Evolutionary conservation across 768 basidiomycete genomes (phyloP).

Genomic region (Obba rivulosa): DNA sequence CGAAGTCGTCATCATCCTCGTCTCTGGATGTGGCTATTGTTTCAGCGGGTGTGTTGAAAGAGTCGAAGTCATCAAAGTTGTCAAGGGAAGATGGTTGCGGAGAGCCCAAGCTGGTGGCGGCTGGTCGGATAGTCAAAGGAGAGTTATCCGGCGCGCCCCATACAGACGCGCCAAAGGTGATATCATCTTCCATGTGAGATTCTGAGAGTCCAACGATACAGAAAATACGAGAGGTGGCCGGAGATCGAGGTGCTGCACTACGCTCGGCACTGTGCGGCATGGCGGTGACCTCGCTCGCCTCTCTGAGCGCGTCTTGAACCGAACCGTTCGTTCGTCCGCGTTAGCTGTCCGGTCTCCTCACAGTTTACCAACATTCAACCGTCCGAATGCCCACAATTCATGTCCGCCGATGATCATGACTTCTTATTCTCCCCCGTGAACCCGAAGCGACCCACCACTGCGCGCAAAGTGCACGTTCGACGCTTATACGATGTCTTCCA

Average conservation of each 20-base stretch:
- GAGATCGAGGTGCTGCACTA: too few species aligned
- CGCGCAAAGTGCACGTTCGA: conserved; percentile 68
- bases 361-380: too few species aligned
- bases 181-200: conserved; percentile 60
- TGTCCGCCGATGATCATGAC: conserved; percentile 26
- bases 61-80: conserved; percentile 46
- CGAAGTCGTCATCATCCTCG: conserved; percentile 71
- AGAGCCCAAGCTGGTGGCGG: conserved; percentile 15
- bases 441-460: conserved; percentile 41
- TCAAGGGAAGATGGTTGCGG: conserved; percentile 9
- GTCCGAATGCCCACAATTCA: background rate
- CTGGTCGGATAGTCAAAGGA: conserved; percentile 25
- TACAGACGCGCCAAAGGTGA: conserved; percentile 66
- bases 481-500: conserved; percentile 73
- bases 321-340: too few species aligned
- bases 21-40: conserved; percentile 32
- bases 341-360: too few species aligned
- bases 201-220: too few species aligned
- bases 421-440: conserved; percentile 64
- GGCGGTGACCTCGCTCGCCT: too few species aligned
- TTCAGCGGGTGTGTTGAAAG: conserved; percentile 47
- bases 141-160: conserved; percentile 51
- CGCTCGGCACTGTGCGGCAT: too few species aligned
- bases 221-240: too few species aligned
- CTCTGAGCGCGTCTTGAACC: too few species aligned